Evolutionary conservation across 2,329 filamentous ascomycete species (phyloP).

Genomic region (Metarhizium sp.): DNA sequence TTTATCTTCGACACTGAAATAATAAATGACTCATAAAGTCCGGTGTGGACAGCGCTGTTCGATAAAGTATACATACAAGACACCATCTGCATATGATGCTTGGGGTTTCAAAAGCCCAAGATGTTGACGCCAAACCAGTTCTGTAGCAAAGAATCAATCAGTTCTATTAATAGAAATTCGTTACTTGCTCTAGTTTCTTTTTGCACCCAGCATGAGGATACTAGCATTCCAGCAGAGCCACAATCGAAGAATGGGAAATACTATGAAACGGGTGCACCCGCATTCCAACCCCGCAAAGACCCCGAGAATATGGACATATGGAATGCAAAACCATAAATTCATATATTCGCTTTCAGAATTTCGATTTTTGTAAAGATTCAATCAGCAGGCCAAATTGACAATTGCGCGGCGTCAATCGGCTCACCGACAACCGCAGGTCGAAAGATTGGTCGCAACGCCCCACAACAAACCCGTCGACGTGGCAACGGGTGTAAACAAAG

Average conservation of each 20-base stretch:
- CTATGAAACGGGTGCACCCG: neutral
- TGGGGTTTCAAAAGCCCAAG: too few relatives aligned
- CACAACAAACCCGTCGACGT: conserved; percentile 15
- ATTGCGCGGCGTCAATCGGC: neutral
- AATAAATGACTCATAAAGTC: too few relatives aligned
- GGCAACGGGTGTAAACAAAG: conserved; percentile 27
- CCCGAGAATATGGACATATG: neutral
- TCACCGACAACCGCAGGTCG: neutral
- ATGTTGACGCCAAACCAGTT: too few relatives aligned
- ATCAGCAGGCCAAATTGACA: neutral
- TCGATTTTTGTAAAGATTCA: neutral
- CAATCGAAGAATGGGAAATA: neutral
- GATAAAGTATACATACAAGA: too few relatives aligned
- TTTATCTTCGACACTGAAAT: too few relatives aligned
- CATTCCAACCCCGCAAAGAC: neutral
- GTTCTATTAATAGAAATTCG: too few relatives aligned
- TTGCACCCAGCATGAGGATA: too few relatives aligned
- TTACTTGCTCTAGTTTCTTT: too few relatives aligned
- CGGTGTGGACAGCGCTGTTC: too few relatives aligned
- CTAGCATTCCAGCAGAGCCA: neutral
- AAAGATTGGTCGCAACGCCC: neutral
- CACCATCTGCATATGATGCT: too few relatives aligned
- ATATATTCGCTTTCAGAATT: neutral
- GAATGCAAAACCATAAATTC: neutral
- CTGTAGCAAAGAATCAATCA: too few relatives aligned